Evolutionary conservation across 108 stramenopile genomes (phyloP), one percentile per base, ranked within the genome.

Genomic region (Discostella pseudostelligera): DNA sequence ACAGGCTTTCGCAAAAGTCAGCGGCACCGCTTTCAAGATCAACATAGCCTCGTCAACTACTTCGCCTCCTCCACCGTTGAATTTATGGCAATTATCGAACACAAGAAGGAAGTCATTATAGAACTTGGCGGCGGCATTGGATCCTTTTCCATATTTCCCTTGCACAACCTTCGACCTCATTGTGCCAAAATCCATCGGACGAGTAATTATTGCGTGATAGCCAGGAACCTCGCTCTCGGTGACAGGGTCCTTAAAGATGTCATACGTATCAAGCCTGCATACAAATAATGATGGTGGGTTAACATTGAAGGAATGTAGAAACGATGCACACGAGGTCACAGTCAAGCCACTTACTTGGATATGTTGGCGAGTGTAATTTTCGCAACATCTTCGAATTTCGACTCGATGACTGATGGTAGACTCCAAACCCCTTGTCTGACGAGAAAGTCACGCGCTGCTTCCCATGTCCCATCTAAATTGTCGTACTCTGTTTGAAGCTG

Each of bases 131-230:
- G 71, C 70, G 12, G 82, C 87, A 12, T 75, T 63, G n/a, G 84
- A 81, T 36, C 87, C 90, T 40, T 67, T 47, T 12, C 92, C 92
- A 45, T 93, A 93, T 51, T 75, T 69, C 28, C 86, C 89, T 14
- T 78, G 65, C 28, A 82, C 81, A 8, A 90, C 61, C 59, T 93
- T 93, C 16, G 77, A 56, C 49, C 62, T 74, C 79, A 92, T 92
- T 0, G 81, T 85, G 2, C 79, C 69, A 54, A 88, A 84, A 65
- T 88, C 87, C 71, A 92, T 92, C 0, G 90, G 90, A 35, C 78
- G 74, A 24, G 70, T 83, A 19, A 92, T 77, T 37, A 87, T 60
- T 32, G 84, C 81, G 20, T 40, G 79, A 54, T 92, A 92, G 1
- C 83, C 87, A 24, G 90, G 90, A 43, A 86, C 90, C 39, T 85